A percentile compares a stretch with the other conserved stretches of the same genome.
phyloP scores from a whole-genome alignment of 2,329 filamentous ascomycete species.

The Didymella keratinophila region DNA sequence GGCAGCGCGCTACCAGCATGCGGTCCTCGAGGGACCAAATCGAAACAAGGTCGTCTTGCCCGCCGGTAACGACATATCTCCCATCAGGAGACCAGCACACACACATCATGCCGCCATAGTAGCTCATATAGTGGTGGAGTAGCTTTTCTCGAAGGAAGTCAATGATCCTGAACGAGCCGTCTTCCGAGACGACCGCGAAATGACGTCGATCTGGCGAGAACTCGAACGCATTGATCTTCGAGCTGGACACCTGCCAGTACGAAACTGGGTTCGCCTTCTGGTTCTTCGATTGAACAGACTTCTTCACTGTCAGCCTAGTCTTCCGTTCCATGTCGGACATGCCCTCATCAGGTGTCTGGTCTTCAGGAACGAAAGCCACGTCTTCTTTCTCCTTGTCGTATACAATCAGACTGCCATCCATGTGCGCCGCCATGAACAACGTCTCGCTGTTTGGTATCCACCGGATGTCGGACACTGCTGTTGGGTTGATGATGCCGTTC shows the following conservation, averaged over 20 bases:
- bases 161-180: conserved; percentile 87
- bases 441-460: conserved; percentile 97
- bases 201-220: conserved; percentile 91
- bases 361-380: conserved; percentile 76
- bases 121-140: conserved; percentile 86
- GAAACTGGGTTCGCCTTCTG: conserved; percentile 94
- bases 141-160: conserved; percentile 93
- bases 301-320: conserved; percentile 73
- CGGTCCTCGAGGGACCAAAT: conserved; percentile 92
- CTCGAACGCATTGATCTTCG: conserved; percentile 86
- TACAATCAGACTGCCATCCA: conserved; percentile 88
- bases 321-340: conserved; percentile 46
- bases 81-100: conserved; percentile 98
- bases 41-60: conserved; percentile 93
- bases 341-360: conserved; percentile 47
- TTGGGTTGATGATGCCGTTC: conserved; percentile 89
- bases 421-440: conserved; percentile 88
- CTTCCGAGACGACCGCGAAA: conserved; percentile 88
- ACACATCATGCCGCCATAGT: conserved; percentile 91
- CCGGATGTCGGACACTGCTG: conserved; percentile 83
- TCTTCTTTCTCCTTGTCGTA: conserved; percentile 99
- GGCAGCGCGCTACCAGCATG: conserved; percentile 86
- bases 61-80: conserved; percentile 92
- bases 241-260: conserved; percentile 90
- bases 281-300: conserved; percentile 92